Base-by-base conservation (phyloP, 2,329 filamentous ascomycete species). In the Incumbomyces delicatus region DNA sequence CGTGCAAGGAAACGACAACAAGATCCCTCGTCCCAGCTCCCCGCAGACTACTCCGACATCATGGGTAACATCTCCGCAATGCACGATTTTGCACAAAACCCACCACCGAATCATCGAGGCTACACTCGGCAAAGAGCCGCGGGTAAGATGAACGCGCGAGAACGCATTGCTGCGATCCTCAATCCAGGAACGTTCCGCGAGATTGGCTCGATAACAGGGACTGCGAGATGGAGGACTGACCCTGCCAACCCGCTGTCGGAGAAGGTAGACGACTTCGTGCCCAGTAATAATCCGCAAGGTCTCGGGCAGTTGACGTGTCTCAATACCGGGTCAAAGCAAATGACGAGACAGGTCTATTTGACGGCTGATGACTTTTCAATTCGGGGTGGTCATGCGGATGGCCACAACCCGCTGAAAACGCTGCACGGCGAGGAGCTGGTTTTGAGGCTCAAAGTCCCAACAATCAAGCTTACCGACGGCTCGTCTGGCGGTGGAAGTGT, bases 281-380 rank as follows among this genome's bases (percentile, higher is more conserved):
- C 78, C 0, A 76, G 70, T 48, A 83, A 83, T 52, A 82, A 81
- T 56, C 71, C 81, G 2, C 77, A 82, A 54, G 78, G 76, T 0
- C 71, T 75, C 46, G 76, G 77, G 2, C 66, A 63, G 39, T 56
- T 81, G 20, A 50, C 49, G 16, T 51, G 47, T 32, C 46, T 44
- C 8, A 11, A 36, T 11, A 54, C 48, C 10, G 43, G 36, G 10
- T 20, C 16, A 10, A 47, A 34, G n/a, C 43, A 31, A 22, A 20
- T 37, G 6, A 75, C 75, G 0, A 63, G 78, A 33, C 70, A 72
- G 45, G 66, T 82, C 2, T 63, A 81, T 0, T 73, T 82, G 41
- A 81, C 79, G 0, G 78, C 77, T 0, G 78, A 83, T 57, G 79
- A 83, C 57, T 82, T 81, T 53, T 75, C 71, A 1, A 73, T 82